A percentile compares a stretch with the other conserved stretches of the same genome.
Evolutionary conservation across 257 asterid species (phyloP).

Genomic region (Solanum lycopersicoides): DNA sequence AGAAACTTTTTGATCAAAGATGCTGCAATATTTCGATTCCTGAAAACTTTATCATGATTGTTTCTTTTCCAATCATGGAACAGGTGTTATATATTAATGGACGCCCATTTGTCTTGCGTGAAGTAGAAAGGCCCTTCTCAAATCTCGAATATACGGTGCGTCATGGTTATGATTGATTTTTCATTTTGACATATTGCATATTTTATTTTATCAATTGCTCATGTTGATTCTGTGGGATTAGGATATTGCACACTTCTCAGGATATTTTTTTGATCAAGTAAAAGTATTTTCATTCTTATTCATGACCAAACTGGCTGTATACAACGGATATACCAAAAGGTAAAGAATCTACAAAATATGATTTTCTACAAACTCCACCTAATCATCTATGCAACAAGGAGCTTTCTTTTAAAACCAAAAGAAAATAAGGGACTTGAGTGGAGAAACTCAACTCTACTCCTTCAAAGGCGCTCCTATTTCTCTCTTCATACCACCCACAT

Average conservation of each 20-base stretch:
- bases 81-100: slow-evolving; percentile 91
- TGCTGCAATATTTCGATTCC: background rate
- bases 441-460: background rate
- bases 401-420: background rate
- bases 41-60: background rate
- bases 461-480: background rate
- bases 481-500: background rate
- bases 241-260: background rate
- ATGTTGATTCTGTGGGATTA: background rate
- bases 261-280: background rate
- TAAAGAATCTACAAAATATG: background rate
- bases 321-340: background rate
- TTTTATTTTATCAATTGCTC: background rate
- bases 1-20: background rate
- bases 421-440: background rate
- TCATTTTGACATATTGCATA: background rate
- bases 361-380: background rate
- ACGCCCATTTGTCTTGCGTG: slow-evolving; percentile 98
- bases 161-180: background rate
- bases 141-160: slow-evolving; percentile 97
- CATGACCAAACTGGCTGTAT: background rate
- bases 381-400: background rate
- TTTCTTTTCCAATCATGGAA: slow-evolving; percentile 9
- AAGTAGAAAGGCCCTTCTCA: slow-evolving; percentile 92
- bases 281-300: background rate